A percentile compares a stretch with the other conserved stretches of the same genome.
phyloP scores from a whole-genome alignment of 768 basidiomycete genomes.

The Tulasnella sp. region DNA sequence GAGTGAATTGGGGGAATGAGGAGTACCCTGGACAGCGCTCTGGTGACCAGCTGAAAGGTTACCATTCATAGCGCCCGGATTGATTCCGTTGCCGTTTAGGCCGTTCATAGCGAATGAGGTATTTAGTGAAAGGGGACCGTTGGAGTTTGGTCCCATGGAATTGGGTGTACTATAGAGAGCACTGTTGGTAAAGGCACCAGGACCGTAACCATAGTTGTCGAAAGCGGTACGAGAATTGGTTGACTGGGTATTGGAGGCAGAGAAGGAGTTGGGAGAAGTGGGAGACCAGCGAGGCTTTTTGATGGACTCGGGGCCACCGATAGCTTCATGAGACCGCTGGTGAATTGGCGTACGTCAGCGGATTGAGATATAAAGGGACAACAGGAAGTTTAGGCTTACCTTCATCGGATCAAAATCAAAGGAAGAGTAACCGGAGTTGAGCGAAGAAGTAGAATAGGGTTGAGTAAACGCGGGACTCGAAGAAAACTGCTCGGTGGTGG shows the following conservation, averaged over 20 bases:
- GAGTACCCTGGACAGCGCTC: conserved; percentile 16
- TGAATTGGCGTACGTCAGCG: conserved; percentile 1
- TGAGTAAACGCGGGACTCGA: background rate
- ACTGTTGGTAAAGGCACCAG: conserved; percentile 37
- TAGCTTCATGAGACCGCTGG: conserved; percentile 76
- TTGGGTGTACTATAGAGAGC: conserved; percentile 10
- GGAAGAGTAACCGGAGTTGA: background rate
- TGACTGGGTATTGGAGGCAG: conserved; percentile 31
- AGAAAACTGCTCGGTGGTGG: background rate
- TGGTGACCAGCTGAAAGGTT: conserved; percentile 29
- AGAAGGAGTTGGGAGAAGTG: conserved; percentile 34
- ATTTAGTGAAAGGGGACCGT: too few species aligned
- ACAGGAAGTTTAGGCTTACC: conserved; percentile 10
- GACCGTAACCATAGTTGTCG: conserved; percentile 79
- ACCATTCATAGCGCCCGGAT: too few species aligned
- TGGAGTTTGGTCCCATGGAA: background rate
- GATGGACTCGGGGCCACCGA: conserved; percentile 58
- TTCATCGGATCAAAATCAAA: conserved; percentile 19
- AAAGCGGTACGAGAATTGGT: conserved; percentile 41
- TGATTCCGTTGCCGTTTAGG: background rate
- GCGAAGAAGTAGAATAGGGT: conserved; percentile 3
- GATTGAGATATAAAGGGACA: conserved; percentile 3
- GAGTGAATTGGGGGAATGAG: background rate
- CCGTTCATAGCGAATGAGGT: background rate
- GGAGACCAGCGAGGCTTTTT: conserved; percentile 90